Base-by-base conservation (phyloP, 768 basidiomycete species). In the Phanerochaete sordida region DNA sequence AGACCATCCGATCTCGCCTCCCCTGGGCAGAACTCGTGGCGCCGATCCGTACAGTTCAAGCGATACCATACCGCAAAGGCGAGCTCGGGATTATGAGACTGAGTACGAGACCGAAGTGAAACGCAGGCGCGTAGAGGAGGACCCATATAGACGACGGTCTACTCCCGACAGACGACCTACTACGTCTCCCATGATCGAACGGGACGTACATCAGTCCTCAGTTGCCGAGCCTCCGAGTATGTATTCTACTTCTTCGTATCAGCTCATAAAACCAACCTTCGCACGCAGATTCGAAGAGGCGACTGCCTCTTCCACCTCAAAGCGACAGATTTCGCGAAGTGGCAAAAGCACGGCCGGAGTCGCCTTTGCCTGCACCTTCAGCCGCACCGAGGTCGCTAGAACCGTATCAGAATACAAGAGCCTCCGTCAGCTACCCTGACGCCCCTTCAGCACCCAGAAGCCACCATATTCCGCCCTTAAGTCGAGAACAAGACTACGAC, bases 41-140 rank as follows among this genome's bases (percentile, higher is more conserved):
- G 19, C 15, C n/a, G 45, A 56, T 30, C 31, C 59, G n/a, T 62
- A 56, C 28, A 19, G 26, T 7, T 37, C 49, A 9, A 19, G 50
- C 16, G 64, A 66, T n/a, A 52, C 27, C 12, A 39, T 66, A 5
- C 64, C 70, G 6, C 60, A 65, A 53, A 56, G 72, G 24, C 62
- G 70, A 51, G 50, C 56, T 1, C 43, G 67, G 19, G 68, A 69
- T 21, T 49, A 24, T 12, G 65, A 66, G 13, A 2, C 57, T 11
- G 64, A 66, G 1, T 13, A 46, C 52, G 68, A 67, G 3, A 58
- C 6, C 26, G 62, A 64, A 8, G 16, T 58, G 21, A 70, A 72
- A 57, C 62, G 68, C 49, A 43, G 68, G 58, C 67, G 70, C 26
- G 23, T 71, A 26, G 64, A 69, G 16, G 53, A 54, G 19, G 53